A percentile compares a stretch with the other conserved stretches of the same genome.
These are phyloP conservation scores for Zoysia matrella DNA, from an alignment of 202 grass and related monocot genomes.

Conservation along the genomic window DNA sequence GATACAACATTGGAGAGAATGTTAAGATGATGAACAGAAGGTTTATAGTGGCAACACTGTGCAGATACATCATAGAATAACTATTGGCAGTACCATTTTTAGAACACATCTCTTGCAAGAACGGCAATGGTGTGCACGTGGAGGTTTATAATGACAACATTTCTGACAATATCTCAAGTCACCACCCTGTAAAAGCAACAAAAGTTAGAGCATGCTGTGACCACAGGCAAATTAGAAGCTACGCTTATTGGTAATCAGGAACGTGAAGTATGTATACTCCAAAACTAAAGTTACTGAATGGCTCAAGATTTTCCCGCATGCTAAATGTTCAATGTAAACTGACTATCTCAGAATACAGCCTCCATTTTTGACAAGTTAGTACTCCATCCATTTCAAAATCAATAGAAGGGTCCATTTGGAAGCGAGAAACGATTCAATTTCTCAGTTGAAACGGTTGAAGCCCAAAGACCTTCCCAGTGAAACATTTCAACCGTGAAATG, in stretches of 20 bases:
- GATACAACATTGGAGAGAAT: conserved; percentile 31
- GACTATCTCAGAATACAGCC: conserved; percentile 8
- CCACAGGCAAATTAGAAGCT: not conserved
- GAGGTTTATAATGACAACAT: conserved; percentile 31
- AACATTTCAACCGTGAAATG: too few species aligned
- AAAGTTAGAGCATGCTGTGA: not conserved
- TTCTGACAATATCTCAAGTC: conserved; percentile 98
- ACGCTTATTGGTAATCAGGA: conserved; percentile 2
- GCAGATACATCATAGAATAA: conserved; percentile 5
- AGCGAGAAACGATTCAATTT: too few species aligned
- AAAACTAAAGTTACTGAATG: not conserved
- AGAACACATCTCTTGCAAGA: conserved; percentile 98
- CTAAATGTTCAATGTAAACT: conserved; percentile 6
- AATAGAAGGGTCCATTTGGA: too few species aligned
- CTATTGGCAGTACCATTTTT: conserved; percentile 71
- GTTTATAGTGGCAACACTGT: not conserved
- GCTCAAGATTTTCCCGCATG: not conserved
- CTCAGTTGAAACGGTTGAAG: too few species aligned
- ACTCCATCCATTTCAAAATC: not conserved
- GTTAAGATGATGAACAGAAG: conserved; percentile 25
- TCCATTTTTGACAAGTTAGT: not conserved
- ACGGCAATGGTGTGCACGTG: conserved; percentile 28
- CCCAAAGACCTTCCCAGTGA: too few species aligned
- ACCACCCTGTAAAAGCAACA: conserved; percentile 63
- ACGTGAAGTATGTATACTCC: not conserved